phyloP scores from a whole-genome alignment of 306 rosid species.

The Medicago arabica region DNA sequence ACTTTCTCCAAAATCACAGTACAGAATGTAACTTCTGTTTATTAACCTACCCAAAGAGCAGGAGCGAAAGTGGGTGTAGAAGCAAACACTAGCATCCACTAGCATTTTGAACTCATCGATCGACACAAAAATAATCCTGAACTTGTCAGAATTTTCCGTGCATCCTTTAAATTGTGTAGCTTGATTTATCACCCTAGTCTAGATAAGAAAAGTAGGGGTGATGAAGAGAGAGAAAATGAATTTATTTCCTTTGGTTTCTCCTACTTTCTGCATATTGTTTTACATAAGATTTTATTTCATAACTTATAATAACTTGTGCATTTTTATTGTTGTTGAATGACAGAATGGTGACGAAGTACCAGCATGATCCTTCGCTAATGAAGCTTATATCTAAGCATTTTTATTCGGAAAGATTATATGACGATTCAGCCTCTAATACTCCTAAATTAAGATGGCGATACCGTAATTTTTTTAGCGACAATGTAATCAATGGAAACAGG shows the following conservation, averaged over 20 bases:
- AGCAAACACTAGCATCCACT: conserved; percentile 24
- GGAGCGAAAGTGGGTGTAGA: not conserved
- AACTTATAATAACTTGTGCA: not conserved
- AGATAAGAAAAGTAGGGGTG: not conserved
- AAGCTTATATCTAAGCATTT: conserved; percentile 67
- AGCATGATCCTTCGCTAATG: conserved; percentile 56
- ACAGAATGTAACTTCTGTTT: not conserved
- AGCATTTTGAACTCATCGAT: conserved; percentile 5
- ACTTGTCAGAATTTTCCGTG: not conserved
- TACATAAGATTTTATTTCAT: conserved; percentile 16
- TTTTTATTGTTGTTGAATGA: conserved; percentile 41
- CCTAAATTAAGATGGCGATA: conserved; percentile 79
- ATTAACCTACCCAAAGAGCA: not conserved
- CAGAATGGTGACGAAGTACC: conserved; percentile 70
- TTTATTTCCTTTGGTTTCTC: conserved; percentile 13
- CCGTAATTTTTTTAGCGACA: conserved; percentile 73
- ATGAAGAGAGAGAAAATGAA: not conserved
- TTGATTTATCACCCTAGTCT: conserved; percentile 17
- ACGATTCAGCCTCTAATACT: conserved; percentile 66
- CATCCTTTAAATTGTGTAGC: not conserved
- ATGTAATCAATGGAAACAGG: conserved; percentile 49
- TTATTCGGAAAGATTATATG: conserved; percentile 69
- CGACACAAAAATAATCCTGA: not conserved
- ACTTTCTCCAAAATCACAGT: conserved; percentile 2
- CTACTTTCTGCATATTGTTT: not conserved